Percentiles rank a stretch among this genome's conserved stretches.
Conservation (phyloP, 768 basidiomycete species). For the Daedalea quercina region DNA sequence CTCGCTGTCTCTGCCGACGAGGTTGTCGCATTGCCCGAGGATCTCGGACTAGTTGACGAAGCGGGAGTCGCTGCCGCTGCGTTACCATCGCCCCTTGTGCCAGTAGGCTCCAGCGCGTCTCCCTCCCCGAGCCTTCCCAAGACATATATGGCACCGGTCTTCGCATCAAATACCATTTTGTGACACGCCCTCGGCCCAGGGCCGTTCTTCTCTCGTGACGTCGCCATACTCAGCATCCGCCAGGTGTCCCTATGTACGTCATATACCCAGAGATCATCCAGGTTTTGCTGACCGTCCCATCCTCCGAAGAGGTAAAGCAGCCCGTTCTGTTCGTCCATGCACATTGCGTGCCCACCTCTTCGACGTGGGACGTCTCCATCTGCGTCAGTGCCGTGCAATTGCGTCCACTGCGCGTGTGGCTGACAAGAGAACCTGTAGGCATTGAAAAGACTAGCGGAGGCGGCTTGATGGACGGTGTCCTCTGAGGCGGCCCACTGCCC, state of each 20-base stretch:
- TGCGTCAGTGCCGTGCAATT: conserved; percentile 50
- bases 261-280: conserved; percentile 80
- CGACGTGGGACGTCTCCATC: conserved; percentile 60
- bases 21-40: background rate
- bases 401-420: conserved; percentile 56
- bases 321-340: conserved; percentile 56
- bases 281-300: conserved; percentile 64
- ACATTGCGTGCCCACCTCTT: conserved; percentile 80
- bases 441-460: conserved; percentile 54
- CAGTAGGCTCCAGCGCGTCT: conserved; percentile 25
- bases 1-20: background rate
- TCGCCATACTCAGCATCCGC: conserved; percentile 50
- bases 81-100: background rate
- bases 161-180: conserved; percentile 75
- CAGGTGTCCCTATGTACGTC: conserved; percentile 53
- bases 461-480: conserved; percentile 40
- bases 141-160: conserved; percentile 63
- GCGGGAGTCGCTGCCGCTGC: background rate
- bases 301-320: conserved; percentile 75
- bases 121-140: conserved; percentile 62
- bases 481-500: conserved; percentile 62
- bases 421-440: conserved; percentile 50
- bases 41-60: background rate
- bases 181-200: conserved; percentile 72
- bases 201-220: conserved; percentile 52